Percentiles rank a stretch among this genome's conserved stretches.
These are phyloP conservation scores for Sporothrix inflata DNA, from an alignment of 2,329 filamentous ascomycete species.

Conservation along the genomic window DNA sequence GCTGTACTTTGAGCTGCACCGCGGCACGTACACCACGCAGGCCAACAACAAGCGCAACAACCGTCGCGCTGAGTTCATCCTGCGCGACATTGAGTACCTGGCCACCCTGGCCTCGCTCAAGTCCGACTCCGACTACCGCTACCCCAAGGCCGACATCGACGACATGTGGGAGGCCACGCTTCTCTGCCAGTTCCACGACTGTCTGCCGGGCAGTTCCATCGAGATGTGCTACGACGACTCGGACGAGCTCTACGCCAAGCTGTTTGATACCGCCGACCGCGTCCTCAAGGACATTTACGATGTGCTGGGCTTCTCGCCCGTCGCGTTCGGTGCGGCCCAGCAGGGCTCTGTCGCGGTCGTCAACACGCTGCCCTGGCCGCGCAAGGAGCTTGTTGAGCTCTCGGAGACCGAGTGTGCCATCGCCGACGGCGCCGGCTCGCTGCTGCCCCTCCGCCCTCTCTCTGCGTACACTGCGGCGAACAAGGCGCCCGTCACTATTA, in stretches of 20 bases:
- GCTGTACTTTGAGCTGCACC: slow-evolving; percentile 95
- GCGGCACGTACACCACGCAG: slow-evolving; percentile 96
- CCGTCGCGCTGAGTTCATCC: slow-evolving; percentile 77
- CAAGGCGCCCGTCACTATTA: slow-evolving; percentile 56
- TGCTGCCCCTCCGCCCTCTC: slow-evolving; percentile 56
- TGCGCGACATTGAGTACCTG: slow-evolving; percentile 85
- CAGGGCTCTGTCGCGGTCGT: slow-evolving; percentile 48
- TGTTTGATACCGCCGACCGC: slow-evolving; percentile 76
- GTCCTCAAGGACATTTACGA: slow-evolving; percentile 71
- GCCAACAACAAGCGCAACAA: slow-evolving; percentile 98
- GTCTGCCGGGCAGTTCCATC: slow-evolving; percentile 89
- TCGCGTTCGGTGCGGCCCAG: slow-evolving; percentile 51
- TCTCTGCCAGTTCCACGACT: slow-evolving; percentile 97
- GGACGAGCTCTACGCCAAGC: slow-evolving; percentile 79
- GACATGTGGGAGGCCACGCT: slow-evolving; percentile 92
- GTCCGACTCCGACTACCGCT: slow-evolving; percentile 70
- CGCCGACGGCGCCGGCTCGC: slow-evolving; percentile 59
- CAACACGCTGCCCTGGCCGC: slow-evolving; percentile 87
- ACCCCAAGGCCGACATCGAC: slow-evolving; percentile 92
- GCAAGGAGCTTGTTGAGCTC: slow-evolving; percentile 72
- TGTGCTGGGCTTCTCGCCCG: slow-evolving; percentile 66
- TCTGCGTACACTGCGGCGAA: slow-evolving; percentile 42
- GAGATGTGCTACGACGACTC: slow-evolving; percentile 99
- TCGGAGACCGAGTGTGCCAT: slow-evolving; percentile 57
- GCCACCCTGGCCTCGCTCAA: slow-evolving; percentile 83